Conservation (phyloP, 192 early-diverging fungal genomes). For the Paraglomus brasilianum region DNA sequence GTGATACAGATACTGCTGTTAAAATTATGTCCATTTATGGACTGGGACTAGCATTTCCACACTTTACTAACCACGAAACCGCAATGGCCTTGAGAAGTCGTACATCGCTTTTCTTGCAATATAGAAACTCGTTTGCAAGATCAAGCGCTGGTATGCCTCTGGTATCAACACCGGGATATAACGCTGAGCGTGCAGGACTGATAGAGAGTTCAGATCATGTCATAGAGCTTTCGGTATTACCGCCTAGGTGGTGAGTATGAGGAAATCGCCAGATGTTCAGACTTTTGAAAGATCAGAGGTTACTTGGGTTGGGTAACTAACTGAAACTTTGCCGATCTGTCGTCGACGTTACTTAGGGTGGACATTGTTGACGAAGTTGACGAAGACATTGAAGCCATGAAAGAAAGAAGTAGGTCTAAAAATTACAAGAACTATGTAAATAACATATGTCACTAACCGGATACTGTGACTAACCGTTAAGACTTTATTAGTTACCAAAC, state of each 20-base stretch:
- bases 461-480: neutral
- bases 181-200: slow-evolving; percentile 49
- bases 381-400: slow-evolving; percentile 64
- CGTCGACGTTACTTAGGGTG: slow-evolving; percentile 62
- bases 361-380: slow-evolving; percentile 89
- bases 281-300: neutral
- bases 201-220: slow-evolving; percentile 76
- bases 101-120: slow-evolving; percentile 91
- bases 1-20: no score
- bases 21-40: no score
- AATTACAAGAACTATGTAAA: neutral
- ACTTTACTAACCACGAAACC: no score
- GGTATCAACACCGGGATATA: slow-evolving; percentile 35
- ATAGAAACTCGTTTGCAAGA: slow-evolving; percentile 82
- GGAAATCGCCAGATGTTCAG: no score
- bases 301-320: no score
- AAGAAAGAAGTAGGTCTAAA: slow-evolving; percentile 52
- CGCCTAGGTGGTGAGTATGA: slow-evolving; percentile 85
- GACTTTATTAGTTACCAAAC: slow-evolving; percentile 54
- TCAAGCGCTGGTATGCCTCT: slow-evolving; percentile 51
- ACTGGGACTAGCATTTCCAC: no score
- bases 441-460: slow-evolving; percentile 19
- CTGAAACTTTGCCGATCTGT: no score
- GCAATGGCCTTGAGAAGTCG: slow-evolving; percentile 86
- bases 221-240: slow-evolving; percentile 86